Evolutionary conservation across 164 flowering plant genomes (phyloP), one percentile per base, ranked within the genome.

Genomic region (Warburgia ugandensis): DNA sequence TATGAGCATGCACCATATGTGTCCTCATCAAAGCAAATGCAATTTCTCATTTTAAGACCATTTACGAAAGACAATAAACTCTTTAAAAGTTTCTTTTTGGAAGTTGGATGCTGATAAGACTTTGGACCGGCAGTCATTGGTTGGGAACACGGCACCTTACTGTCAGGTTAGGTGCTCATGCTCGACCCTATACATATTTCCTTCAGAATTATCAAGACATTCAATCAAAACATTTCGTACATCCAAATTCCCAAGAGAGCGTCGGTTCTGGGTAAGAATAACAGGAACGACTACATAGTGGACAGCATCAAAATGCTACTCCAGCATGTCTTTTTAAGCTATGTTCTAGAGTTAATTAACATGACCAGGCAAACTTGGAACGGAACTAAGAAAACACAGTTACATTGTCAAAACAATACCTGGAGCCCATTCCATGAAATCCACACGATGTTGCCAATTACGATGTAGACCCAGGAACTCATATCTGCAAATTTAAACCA

Each of bases 381-480:
- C n/a, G n/a, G n/a, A 35, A 35, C 7, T 40, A 7, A 17, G 19
- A 40, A 48, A 38, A 9, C 9, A 39, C 6, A 13, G 28, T 14
- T 38, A 31, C 14, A 2, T 10, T 9, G 19, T 14, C 16, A 26
- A 17, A 9, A 28, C 19, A 68, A 61, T 72, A 92, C 96, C 98
- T 73, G 98, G 96, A 58, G 96, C 98, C 98, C 98, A 92, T 19
- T 92, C 98, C 94, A 92, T 73, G 63, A 53, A 85, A 71, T 92
- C 98, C 45, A 76, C 84, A 2, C 98, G 83, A 62, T 87, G 96
- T 48, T 87, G 90, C 50, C 69, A 51, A 42, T 85, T 70, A 16
- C 98, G 86, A 68, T 85, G 98, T 74, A 80, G 57, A 21, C 98
- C 98, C 72, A 92, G 30, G 48, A 92, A 45, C 66, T 87, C 94